Evolutionary conservation across 129 eudicot species (phyloP), one percentile per base, ranked within the genome.

Genomic region (Pulicaria dysenterica): DNA sequence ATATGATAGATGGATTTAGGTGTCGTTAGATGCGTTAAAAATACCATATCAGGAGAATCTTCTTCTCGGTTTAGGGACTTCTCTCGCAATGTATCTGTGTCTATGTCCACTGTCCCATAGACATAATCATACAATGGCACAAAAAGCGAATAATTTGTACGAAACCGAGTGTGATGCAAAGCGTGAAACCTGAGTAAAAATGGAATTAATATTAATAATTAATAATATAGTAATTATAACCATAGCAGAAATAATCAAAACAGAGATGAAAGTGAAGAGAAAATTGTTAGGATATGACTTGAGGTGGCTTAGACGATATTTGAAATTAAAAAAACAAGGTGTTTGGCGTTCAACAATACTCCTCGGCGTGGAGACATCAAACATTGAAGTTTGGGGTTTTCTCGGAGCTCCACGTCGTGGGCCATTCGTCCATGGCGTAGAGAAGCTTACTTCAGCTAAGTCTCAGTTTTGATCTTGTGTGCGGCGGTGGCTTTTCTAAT

Each of bases 61-160:
- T 75, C 86, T 47, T 74, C 70, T 43, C 84, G 74, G 3, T 64
- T 34, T 1, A 85, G 81, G 19, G 88, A 78, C 19, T n/a, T 76
- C 49, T 88, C 88, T 24, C 83, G 77, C 2, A 88, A 51, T 2
- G 79, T 47, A 75, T 88, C 95, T 1, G 95, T 59, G 8, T 84
- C 72, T 36, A 72, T 77, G 76, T 88, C 95, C 91, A 88, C 73
- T 10, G 95, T 88, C 4, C 83, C 88, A 37, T 88, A 88, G 7
- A 88, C 6, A 62, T 83, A 88, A 58, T 88, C 95, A 42, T 88
- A 88, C 34, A 88, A 72, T 48, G 91, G 95, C 95, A 88, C 85
- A 86, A 88, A 88, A 1, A 88, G 86, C 3, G 88, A 80, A 71
- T 88, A 88, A 67, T 88, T 88, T 3, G 95, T 85, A 42, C 95